phyloP scores from a whole-genome alignment of 805 yeast genomes.

The Candida maesae region DNA sequence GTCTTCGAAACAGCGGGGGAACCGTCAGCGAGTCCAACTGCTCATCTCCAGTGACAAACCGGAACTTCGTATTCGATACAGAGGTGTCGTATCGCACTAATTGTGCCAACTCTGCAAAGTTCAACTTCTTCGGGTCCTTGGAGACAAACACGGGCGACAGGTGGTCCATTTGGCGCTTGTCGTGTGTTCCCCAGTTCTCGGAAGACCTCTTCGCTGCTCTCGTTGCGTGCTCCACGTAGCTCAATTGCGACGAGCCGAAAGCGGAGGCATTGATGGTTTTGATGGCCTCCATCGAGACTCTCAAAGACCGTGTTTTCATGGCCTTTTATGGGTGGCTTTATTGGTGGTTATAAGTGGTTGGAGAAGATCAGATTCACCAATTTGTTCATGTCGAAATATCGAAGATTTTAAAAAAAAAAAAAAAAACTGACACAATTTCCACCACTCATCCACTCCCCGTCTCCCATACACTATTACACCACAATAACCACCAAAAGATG shows the following conservation, averaged over 20 bases:
- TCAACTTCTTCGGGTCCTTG: conserved; percentile 17
- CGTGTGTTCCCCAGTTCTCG: conserved; percentile 1
- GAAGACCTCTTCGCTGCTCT: not conserved
- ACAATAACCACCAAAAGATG: too few species aligned
- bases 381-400: too few species aligned
- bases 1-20: conserved; percentile 14
- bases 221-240: not conserved
- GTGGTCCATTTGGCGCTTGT: not conserved
- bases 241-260: not conserved
- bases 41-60: conserved; percentile 12
- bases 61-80: conserved; percentile 12
- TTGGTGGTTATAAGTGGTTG: too few species aligned
- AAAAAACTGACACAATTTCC: not conserved
- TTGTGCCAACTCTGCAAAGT: conserved; percentile 15
- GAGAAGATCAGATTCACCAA: too few species aligned
- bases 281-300: not conserved
- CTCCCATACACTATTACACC: too few species aligned
- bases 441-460: too few species aligned
- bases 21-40: conserved; percentile 7
- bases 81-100: conserved; percentile 14
- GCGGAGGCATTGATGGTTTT: not conserved
- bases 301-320: not conserved
- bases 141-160: conserved; percentile 11
- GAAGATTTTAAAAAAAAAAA: not conserved
- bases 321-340: not conserved